Conservation (phyloP, 345 rosid species). For the Acer negundo region DNA sequence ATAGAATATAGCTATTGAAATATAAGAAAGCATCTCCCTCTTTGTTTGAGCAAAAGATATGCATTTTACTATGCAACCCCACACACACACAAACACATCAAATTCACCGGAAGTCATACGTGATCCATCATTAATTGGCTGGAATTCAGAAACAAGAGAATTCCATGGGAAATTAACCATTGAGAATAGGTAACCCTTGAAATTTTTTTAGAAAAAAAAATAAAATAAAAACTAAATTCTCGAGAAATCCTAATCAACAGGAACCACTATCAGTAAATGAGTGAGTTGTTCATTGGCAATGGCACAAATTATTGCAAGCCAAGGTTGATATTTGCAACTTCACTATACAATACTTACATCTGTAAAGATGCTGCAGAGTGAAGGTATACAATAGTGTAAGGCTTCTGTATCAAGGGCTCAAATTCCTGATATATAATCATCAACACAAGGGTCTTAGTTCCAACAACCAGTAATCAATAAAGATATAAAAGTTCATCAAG, state of each 20-base stretch:
- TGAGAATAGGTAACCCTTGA: not conserved
- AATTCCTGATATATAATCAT: slow-evolving; percentile 71
- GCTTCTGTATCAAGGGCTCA: slow-evolving; percentile 95
- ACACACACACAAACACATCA: not conserved
- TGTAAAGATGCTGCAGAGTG: slow-evolving; percentile 96
- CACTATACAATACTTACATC: slow-evolving; percentile 60
- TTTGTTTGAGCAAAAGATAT: not conserved
- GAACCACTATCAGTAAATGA: not conserved
- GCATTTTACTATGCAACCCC: not conserved
- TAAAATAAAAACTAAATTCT: not conserved
- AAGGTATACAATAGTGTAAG: slow-evolving; percentile 84
- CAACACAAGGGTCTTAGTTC: slow-evolving; percentile 21
- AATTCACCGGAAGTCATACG: not conserved
- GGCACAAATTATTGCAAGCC: slow-evolving; percentile 5
- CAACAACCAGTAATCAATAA: not conserved
- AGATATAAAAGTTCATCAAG: not conserved
- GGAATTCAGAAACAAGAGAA: not conserved
- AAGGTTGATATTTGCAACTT: slow-evolving; percentile 16
- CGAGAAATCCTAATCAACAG: slow-evolving; percentile 2
- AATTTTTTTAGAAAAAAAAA: too few species aligned
- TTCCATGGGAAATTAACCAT: not conserved
- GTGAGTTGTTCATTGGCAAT: not conserved
- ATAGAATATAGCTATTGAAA: not conserved
- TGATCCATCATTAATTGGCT: not conserved
- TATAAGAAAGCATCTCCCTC: not conserved